Base-by-base conservation (phyloP, 306 rosid species). In the Ochetophila trinervis region DNA sequence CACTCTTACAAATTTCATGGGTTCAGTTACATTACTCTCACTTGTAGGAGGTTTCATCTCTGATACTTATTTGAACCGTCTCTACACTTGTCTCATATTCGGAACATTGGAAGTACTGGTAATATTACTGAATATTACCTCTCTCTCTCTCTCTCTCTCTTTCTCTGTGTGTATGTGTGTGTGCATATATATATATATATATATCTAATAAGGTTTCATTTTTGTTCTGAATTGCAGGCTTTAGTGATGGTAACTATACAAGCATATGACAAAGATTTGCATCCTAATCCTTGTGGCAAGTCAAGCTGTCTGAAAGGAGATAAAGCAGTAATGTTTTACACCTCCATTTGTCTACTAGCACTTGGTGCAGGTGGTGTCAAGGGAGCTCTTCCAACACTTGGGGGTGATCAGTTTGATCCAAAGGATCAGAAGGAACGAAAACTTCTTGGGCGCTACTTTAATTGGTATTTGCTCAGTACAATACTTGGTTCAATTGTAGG, bases 321-420 rank as follows among this genome's bases (percentile, higher is more conserved):
- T 34, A 80, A 78, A 32, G 83, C 88, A 16, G 42, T 69, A 24
- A 77, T 78, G 8, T 70, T 80, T 17, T 83, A 80, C n/a, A 56
- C 77, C 60, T 73, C 86, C 17, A 64, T 86, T 60, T 67, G 76
- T 71, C 74, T 86, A 52, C 19, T 80, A 17, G 91, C 76, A 24
- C 84, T 86, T 10, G 86, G 91, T 57, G 86, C 82, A 60, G 84
- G 91, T 55, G 86, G 86, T 27, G 76, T 83, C 50, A 70, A 86
- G 70, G 88, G 86, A 3, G 77, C 84, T 55, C 76, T 83, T 10
- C 88, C 88, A 7, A 84, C 86, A 6, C 67, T 83, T 19, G 88
- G 91, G 32, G 88, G 77, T 1, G 84, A 86, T 76, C 84, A 83
- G 62, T 86, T 86, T 40, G 85, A 86, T 27, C 40, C 76, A 9